Base-by-base conservation (phyloP, 495 filamentous ascomycete genomes). In the Aspergillus cristatus region DNA sequence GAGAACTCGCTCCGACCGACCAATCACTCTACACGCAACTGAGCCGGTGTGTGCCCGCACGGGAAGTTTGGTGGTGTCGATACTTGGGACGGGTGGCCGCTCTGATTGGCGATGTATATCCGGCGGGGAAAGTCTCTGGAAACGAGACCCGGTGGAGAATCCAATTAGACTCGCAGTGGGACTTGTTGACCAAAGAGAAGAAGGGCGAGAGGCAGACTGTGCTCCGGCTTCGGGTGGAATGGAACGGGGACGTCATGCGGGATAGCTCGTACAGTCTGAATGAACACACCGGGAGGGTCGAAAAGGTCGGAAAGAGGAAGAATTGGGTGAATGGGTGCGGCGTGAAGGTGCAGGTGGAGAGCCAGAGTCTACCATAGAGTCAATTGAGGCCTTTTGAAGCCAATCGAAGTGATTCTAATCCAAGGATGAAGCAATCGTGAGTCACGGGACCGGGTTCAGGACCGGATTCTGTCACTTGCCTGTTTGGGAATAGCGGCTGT, bases 261-360 rank as follows among this genome's bases (percentile, higher is more conserved):
- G 33, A 42, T 39, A 8, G 20, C 38, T 45, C 14, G 15, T 50
- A 34, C 39, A 50, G 25, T 24, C 50, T 72, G 10, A 42, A 57
- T 34, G 60, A 63, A 11, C 50, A 53, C 22, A 48, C 68, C 3
- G 54, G 58, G 37, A 54, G 53, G 34, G 51, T 81, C 11, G 62
- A 68, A 38, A 79, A 78, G 51, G 55, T 67, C 4, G 77, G 77
- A 2, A 80, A 79, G 58, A 72, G 61, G 56, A 81, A 77, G 63
- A 68, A 70, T 39, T 77, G 69, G 70, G 46, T 66, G 17, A 41
- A 50, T 16, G 46, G 42, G 7, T 53, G 50, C 35, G 53, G 53
- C 4, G 47, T 57, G 14, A 43, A 45, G 28, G 40, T 53, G 24
- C 41, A 35, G n/a, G 47, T 57, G 8, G 22, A 41, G 8, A 29